Evolutionary conservation across 257 asterid genomes (phyloP), one percentile per base, ranked within the genome.

Genomic region (Linaria vulgaris): DNA sequence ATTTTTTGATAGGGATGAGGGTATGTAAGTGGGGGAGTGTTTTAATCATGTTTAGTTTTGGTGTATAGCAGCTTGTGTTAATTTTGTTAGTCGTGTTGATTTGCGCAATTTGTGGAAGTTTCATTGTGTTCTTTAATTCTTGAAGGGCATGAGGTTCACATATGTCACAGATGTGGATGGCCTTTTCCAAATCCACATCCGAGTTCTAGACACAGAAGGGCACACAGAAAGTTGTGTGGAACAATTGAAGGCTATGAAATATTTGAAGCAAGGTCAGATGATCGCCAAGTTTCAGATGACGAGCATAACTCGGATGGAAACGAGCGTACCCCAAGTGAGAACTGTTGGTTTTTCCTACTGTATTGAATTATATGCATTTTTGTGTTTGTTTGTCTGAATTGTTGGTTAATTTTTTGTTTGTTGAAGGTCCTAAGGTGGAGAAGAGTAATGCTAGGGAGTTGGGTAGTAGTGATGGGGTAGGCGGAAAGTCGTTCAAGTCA

Each of bases 111-210:
- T 17, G 34, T 61, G 9, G 10, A 55, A 50, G 22, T 37, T 12
- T 22, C 16, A 2, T 52, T 73, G 34, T 46, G 17, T 58, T 41
- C 46, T n/a, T 64, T 74, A 64, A 65, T 64, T 83, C 15, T 74
- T 53, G 69, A 80, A 90, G 97, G 82, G 71, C 86, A 77, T n/a
- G 91, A 78, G 39, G 75, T 79, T 64, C 63, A 88, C 76, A 17
- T 80, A n/a, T 91, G 98, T 77, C 80, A 50, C 75, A 81, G 83
- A 78, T 91, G 98, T 80, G 90, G 95, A 41, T 91, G 98, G 98
- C 95, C 98, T 21, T 91, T 84, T 57, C 92, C 98, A 51, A 91
- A 91, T 12, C 83, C 86, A 58, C 95, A 91, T 27, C 98, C 98
- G 14, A 91, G 98, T 79, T 66, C 98, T 63, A 88, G 59, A 50